Conservation (phyloP, 2,329 filamentous ascomycete species). For the Exophiala spinifera region DNA sequence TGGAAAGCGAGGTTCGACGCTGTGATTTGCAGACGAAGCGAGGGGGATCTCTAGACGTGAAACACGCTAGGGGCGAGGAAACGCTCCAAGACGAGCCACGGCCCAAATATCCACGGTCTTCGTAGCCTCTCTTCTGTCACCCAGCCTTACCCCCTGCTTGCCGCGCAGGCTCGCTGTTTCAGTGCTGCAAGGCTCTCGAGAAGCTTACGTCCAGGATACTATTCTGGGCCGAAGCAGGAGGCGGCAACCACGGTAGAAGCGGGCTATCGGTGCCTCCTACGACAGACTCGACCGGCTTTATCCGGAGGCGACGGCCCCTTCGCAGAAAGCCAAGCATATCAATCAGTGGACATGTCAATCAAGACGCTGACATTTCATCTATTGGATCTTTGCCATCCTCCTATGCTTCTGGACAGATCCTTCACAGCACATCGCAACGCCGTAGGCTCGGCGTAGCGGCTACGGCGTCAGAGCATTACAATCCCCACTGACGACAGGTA, state of each 20-base stretch:
- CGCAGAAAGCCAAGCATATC: neutral
- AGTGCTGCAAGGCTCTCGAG: constrained; percentile 19
- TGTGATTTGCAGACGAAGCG: constrained; percentile 17
- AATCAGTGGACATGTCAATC: neutral
- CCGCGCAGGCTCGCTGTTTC: constrained; percentile 23
- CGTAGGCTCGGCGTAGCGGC: neutral
- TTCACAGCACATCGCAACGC: neutral
- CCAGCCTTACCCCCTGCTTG: constrained; percentile 5
- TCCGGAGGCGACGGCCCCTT: too few species aligned
- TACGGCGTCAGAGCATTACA: neutral
- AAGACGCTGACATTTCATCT: neutral
- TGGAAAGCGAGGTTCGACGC: constrained; percentile 4
- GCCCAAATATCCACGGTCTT: constrained; percentile 1
- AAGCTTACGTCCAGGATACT: neutral
- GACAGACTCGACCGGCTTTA: too few species aligned
- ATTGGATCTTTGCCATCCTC: neutral
- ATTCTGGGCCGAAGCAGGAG: too few species aligned
- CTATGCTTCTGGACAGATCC: neutral
- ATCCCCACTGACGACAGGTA: neutral
- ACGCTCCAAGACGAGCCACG: constrained; percentile 3
- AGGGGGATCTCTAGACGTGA: constrained; percentile 12
- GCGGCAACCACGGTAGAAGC: too few species aligned
- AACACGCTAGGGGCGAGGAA: constrained; percentile 19
- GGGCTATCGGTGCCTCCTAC: too few species aligned
- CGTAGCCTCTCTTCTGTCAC: neutral